Evolutionary conservation across 1,284 basidiomycete species (phyloP).

Genomic region (Trichosporon faecale): DNA sequence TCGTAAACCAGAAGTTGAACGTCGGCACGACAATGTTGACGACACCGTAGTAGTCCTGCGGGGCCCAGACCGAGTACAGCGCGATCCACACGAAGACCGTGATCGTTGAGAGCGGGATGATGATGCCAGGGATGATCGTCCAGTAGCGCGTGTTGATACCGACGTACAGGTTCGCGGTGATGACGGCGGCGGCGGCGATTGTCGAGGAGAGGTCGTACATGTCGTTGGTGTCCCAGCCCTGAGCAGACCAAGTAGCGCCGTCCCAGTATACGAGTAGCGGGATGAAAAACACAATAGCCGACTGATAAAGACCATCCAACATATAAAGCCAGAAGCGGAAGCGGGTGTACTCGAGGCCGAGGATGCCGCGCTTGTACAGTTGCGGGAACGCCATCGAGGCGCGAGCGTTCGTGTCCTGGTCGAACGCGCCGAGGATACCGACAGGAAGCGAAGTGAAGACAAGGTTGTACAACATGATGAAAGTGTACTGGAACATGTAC

Average conservation of each 20-base stretch:
- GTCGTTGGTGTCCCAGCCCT: conserved; percentile 70
- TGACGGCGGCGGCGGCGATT: conserved; percentile 78
- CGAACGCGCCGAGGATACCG: conserved; percentile 86
- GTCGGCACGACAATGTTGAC: conserved; percentile 70
- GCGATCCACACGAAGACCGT: conserved; percentile 80
- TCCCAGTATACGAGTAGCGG: conserved; percentile 73
- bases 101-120: conserved; percentile 73
- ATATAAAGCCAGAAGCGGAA: conserved; percentile 92
- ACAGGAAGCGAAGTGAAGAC: conserved; percentile 93
- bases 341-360: conserved; percentile 88
- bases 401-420: conserved; percentile 90
- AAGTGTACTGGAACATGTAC: conserved; percentile 93
- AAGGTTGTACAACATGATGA: conserved; percentile 84
- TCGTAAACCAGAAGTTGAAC: conserved; percentile 75
- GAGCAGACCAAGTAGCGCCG: conserved; percentile 63
- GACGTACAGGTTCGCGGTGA: conserved; percentile 81
- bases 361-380: conserved; percentile 88
- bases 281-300: conserved; percentile 83
- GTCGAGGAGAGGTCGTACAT: conserved; percentile 91
- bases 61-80: conserved; percentile 72
- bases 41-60: conserved; percentile 69
- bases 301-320: conserved; percentile 90
- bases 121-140: conserved; percentile 79
- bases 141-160: conserved; percentile 86
- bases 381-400: conserved; percentile 89